These are phyloP conservation scores for Phytophthora cryptogea DNA, from an alignment of 352 stramenopile species.

Conservation along the genomic window DNA sequence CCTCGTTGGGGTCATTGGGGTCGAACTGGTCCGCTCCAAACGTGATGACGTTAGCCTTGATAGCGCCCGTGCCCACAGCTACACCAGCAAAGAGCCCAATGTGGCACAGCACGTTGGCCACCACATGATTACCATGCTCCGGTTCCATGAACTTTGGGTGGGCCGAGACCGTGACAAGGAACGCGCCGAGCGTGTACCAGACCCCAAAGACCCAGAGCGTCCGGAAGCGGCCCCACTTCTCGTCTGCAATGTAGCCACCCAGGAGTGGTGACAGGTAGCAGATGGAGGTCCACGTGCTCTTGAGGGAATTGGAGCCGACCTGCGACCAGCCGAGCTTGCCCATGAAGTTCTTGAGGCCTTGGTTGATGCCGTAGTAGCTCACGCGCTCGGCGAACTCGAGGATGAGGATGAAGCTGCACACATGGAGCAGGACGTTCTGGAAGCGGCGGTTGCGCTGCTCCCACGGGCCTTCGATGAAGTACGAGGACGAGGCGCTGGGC, in stretches of 20 bases:
- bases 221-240: slow-evolving; percentile 86
- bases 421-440: slow-evolving; percentile 83
- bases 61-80: slow-evolving; percentile 78
- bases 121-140: slow-evolving; percentile 42
- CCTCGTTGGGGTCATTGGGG: slow-evolving; percentile 80
- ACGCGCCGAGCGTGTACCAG: slow-evolving; percentile 76
- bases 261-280: slow-evolving; percentile 85
- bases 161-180: slow-evolving; percentile 70
- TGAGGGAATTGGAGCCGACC: slow-evolving; percentile 85
- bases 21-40: slow-evolving; percentile 90
- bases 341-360: slow-evolving; percentile 90
- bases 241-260: slow-evolving; percentile 85
- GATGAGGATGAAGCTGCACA: slow-evolving; percentile 88
- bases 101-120: slow-evolving; percentile 72
- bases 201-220: slow-evolving; percentile 85
- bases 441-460: slow-evolving; percentile 79
- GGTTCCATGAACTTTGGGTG: slow-evolving; percentile 57
- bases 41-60: slow-evolving; percentile 89
- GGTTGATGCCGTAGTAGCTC: slow-evolving; percentile 90
- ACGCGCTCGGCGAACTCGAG: slow-evolving; percentile 86
- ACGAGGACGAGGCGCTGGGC: slow-evolving; percentile 58
- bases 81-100: slow-evolving; percentile 78
- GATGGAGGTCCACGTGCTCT: slow-evolving; percentile 89
- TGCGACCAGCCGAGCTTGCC: slow-evolving; percentile 72
- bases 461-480: slow-evolving; percentile 79